phyloP scores from a whole-genome alignment of 805 yeast species.

The Yamadazyma sp. region DNA sequence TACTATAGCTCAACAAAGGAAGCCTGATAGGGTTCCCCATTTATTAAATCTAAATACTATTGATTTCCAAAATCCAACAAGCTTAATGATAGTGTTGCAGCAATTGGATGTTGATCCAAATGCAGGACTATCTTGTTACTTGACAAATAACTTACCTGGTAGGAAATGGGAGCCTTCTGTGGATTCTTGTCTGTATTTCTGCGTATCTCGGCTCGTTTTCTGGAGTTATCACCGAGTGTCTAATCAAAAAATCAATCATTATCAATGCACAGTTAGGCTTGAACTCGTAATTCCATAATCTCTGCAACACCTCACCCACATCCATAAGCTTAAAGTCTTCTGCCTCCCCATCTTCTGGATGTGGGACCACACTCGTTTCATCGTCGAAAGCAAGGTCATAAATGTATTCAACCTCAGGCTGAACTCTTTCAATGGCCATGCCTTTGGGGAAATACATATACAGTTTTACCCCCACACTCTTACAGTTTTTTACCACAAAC shows the following conservation, averaged over 20 bases:
- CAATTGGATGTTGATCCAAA: no score
- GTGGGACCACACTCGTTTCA: slow-evolving; percentile 44
- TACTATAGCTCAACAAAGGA: no score
- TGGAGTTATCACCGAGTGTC: slow-evolving; percentile 72
- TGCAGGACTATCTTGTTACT: no score
- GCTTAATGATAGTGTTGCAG: no score
- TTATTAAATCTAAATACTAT: no score
- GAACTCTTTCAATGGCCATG: slow-evolving; percentile 53
- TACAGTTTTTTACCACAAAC: slow-evolving; percentile 47
- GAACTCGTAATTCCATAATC: slow-evolving; percentile 61
- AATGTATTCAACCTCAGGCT: slow-evolving; percentile 84
- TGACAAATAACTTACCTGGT: no score
- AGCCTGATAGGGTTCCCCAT: no score
- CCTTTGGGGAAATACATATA: slow-evolving; percentile 53
- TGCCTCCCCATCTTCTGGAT: slow-evolving; percentile 56
- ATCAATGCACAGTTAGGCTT: slow-evolving; percentile 88
- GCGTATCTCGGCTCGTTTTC: slow-evolving; percentile 65
- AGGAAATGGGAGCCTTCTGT: slow-evolving; percentile 74
- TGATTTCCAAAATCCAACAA: no score
- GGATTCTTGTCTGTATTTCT: slow-evolving; percentile 61
- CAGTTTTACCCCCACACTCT: slow-evolving; percentile 63
- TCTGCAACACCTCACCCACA: slow-evolving; percentile 52
- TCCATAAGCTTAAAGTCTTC: slow-evolving; percentile 66
- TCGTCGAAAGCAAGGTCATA: slow-evolving; percentile 66
- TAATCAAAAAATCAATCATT: slow-evolving; percentile 78